Percentiles rank a stretch among this genome's conserved stretches.
Evolutionary conservation across 2,329 filamentous ascomycete genomes (phyloP).

Genomic region (Ceratocystis albifundus): DNA sequence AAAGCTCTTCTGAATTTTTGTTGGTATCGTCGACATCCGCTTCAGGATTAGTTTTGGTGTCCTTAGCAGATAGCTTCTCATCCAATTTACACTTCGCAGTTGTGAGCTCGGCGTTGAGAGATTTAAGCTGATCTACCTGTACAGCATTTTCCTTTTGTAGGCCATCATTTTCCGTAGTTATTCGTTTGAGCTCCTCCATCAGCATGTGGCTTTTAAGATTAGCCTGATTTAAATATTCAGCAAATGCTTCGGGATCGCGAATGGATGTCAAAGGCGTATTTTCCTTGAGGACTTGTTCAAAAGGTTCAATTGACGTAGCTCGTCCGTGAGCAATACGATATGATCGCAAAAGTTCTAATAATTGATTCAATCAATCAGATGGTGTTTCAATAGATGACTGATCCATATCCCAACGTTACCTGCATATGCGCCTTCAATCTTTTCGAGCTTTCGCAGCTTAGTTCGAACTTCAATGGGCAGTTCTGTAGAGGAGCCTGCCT

Average conservation of each 20-base stretch:
- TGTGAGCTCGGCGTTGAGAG: constrained; percentile 41
- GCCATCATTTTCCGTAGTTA: constrained; percentile 69
- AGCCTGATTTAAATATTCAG: constrained; percentile 82
- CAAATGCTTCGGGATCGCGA: constrained; percentile 66
- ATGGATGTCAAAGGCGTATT: constrained; percentile 88
- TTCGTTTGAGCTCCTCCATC: constrained; percentile 80
- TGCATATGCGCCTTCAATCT: constrained; percentile 75
- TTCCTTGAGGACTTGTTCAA: constrained; percentile 81
- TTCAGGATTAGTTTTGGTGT: constrained; percentile 27
- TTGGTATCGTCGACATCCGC: constrained; percentile 30
- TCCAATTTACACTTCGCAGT: constrained; percentile 28
- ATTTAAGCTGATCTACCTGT: constrained; percentile 29
- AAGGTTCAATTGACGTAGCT: constrained; percentile 78
- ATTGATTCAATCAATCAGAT: neutral
- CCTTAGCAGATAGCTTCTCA: constrained; percentile 9
- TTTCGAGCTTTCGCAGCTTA: constrained; percentile 77
- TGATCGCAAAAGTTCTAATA: constrained; percentile 69
- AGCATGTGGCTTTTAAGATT: constrained; percentile 84
- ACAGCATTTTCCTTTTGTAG: constrained; percentile 62
- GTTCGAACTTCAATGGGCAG: constrained; percentile 62
- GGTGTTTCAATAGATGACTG: neutral
- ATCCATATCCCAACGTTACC: constrained; percentile 40
- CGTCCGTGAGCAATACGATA: constrained; percentile 85
- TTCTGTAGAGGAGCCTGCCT: constrained; percentile 34
- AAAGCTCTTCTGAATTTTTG: constrained; percentile 51